Conservation (phyloP, 345 rosid species). For the Carallia brachiata region DNA sequence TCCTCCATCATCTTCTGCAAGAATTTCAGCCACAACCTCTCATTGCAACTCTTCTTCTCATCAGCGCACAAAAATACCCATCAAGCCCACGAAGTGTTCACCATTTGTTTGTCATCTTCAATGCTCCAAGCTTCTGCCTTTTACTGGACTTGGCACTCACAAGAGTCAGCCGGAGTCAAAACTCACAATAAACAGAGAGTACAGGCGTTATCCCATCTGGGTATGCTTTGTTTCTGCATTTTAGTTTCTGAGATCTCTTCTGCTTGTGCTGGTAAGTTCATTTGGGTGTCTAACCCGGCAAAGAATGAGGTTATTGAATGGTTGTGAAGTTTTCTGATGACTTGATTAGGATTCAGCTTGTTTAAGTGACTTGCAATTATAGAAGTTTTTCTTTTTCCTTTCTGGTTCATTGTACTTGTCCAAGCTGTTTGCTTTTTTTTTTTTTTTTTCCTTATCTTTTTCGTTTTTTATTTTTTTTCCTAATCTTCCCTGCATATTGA, state of each 20-base stretch:
- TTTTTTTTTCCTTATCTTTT: no score
- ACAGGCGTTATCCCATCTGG: constrained; percentile 35
- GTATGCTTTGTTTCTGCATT: constrained; percentile 28
- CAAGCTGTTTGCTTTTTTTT: no score
- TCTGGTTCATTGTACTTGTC: no score
- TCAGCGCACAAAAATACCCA: constrained; percentile 15
- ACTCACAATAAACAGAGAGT: constrained; percentile 13
- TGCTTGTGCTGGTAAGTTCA: not conserved
- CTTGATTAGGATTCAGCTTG: no score
- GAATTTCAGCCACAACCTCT: constrained; percentile 30
- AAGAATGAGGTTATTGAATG: no score
- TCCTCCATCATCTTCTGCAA: constrained; percentile 27
- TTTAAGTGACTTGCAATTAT: no score
- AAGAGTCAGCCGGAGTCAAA: constrained; percentile 19
- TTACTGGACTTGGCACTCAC: constrained; percentile 21
- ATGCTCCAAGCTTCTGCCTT: constrained; percentile 21
- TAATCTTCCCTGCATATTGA: no score
- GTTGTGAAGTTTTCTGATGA: no score
- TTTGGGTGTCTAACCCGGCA: not conserved
- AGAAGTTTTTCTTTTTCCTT: no score
- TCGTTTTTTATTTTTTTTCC: no score
- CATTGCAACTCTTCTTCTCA: constrained; percentile 19
- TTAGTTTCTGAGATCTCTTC: not conserved
- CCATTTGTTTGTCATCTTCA: constrained; percentile 14
- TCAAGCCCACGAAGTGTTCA: constrained; percentile 13